These are phyloP conservation scores for Lactarius vividus DNA, from an alignment of 768 basidiomycete species.

Conservation along the genomic window DNA sequence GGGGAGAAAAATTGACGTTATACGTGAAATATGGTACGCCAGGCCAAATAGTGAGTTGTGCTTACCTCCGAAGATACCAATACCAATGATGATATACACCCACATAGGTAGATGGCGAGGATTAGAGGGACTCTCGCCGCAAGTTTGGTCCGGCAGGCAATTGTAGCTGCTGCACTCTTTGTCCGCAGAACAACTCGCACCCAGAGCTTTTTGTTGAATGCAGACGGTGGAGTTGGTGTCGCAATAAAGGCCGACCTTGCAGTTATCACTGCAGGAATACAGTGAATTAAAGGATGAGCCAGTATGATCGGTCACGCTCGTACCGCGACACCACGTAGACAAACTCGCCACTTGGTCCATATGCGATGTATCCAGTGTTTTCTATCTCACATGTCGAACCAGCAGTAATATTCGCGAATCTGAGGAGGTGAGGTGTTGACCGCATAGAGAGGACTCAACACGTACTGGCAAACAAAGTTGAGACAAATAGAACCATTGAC, in stretches of 20 bases:
- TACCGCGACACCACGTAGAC: slow-evolving; percentile 82
- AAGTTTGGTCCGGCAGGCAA: slow-evolving; percentile 59
- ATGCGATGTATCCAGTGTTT: slow-evolving; percentile 77
- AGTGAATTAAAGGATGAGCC: slow-evolving; percentile 3
- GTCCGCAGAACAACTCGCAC: slow-evolving; percentile 57
- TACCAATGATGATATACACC: slow-evolving; percentile 69
- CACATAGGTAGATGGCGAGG: slow-evolving; percentile 62
- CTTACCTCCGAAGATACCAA: slow-evolving; percentile 73
- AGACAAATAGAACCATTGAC: slow-evolving; percentile 83
- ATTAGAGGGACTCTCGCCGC: slow-evolving; percentile 56
- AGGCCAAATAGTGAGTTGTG: not conserved
- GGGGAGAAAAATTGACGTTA: slow-evolving; percentile 1
- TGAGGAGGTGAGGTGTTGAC: slow-evolving; percentile 31
- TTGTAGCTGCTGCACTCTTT: slow-evolving; percentile 75
- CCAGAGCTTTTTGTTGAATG: slow-evolving; percentile 53
- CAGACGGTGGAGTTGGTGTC: slow-evolving; percentile 60
- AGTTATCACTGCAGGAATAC: slow-evolving; percentile 56
- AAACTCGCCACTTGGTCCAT: slow-evolving; percentile 55
- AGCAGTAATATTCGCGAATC: slow-evolving; percentile 76
- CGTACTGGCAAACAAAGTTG: slow-evolving; percentile 79
- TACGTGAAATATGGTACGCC: too few relatives aligned
- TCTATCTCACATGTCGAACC: slow-evolving; percentile 65
- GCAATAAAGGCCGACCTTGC: slow-evolving; percentile 70
- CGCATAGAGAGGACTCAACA: slow-evolving; percentile 19
- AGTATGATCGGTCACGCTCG: not conserved